These are phyloP conservation scores for Neurospora sp. DNA, from an alignment of 495 filamentous ascomycete species.

Conservation along the genomic window DNA sequence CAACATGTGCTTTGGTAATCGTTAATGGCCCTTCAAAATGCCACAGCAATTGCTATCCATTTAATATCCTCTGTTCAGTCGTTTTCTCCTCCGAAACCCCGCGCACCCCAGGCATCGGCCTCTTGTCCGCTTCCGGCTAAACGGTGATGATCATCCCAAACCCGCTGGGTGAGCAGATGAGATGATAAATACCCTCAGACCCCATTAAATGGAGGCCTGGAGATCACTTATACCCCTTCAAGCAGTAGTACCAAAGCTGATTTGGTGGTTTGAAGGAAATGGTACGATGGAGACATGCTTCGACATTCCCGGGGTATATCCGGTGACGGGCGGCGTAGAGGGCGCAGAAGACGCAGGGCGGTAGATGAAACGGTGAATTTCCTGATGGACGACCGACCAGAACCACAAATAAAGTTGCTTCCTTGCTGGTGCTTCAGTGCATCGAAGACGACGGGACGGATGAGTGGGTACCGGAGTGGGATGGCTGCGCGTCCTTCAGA, in stretches of 20 bases:
- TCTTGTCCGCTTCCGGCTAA: neutral
- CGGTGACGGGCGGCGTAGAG: neutral
- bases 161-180: neutral
- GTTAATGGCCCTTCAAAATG: neutral
- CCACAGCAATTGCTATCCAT: neutral
- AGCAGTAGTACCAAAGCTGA: neutral
- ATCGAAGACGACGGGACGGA: neutral
- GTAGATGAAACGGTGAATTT: neutral
- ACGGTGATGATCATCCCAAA: neutral
- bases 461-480: neutral
- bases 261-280: neutral
- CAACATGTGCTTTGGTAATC: too few species aligned
- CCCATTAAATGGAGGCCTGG: neutral
- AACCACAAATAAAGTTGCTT: neutral
- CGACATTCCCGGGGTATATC: neutral
- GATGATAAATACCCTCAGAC: neutral
- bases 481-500: neutral
- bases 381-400: neutral
- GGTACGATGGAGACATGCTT: neutral
- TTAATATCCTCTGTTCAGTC: neutral
- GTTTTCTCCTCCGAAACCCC: neutral
- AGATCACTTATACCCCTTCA: neutral
- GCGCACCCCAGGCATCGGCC: neutral
- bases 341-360: neutral
- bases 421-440: neutral